These are phyloP conservation scores for Immersiporthe knoxdaviesiana DNA, from an alignment of 2,329 filamentous ascomycete genomes.

Conservation along the genomic window DNA sequence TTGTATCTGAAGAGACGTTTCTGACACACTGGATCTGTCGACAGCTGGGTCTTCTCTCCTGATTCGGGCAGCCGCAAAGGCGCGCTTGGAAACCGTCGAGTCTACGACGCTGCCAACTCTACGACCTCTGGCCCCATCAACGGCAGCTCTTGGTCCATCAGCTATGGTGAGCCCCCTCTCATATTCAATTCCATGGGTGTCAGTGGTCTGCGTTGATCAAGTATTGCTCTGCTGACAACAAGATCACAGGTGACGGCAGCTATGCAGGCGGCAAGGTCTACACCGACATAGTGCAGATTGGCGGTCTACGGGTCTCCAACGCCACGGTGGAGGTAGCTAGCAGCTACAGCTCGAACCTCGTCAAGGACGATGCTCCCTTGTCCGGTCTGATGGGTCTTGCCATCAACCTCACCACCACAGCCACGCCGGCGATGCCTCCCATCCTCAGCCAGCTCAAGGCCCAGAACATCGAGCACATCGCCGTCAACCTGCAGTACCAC, in stretches of 20 bases:
- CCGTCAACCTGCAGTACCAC: constrained; percentile 53
- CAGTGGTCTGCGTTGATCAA: not conserved
- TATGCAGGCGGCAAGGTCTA: constrained; percentile 53
- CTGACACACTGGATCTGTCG: constrained; percentile 24
- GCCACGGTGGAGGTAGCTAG: constrained; percentile 55
- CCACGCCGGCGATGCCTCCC: constrained; percentile 46
- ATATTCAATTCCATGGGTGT: constrained; percentile 31
- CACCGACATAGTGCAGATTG: constrained; percentile 53
- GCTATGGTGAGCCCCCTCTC: constrained; percentile 49
- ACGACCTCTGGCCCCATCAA: constrained; percentile 44
- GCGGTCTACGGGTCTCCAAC: constrained; percentile 46
- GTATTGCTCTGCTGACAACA: not conserved
- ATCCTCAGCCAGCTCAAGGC: constrained; percentile 50
- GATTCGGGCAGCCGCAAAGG: constrained; percentile 46
- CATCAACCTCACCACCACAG: constrained; percentile 49
- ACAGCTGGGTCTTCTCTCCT: constrained; percentile 58
- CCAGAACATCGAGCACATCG: constrained; percentile 47
- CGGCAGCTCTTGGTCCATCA: constrained; percentile 52
- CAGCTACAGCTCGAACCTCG: constrained; percentile 47
- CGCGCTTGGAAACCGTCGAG: constrained; percentile 49
- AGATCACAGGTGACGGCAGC: constrained; percentile 49
- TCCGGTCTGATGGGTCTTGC: constrained; percentile 58
- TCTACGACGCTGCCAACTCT: constrained; percentile 52
- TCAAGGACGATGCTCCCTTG: constrained; percentile 44
- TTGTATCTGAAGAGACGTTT: too few species aligned